phyloP scores from a whole-genome alignment of 2,329 filamentous ascomycete genomes.

The Claviceps sp. region DNA sequence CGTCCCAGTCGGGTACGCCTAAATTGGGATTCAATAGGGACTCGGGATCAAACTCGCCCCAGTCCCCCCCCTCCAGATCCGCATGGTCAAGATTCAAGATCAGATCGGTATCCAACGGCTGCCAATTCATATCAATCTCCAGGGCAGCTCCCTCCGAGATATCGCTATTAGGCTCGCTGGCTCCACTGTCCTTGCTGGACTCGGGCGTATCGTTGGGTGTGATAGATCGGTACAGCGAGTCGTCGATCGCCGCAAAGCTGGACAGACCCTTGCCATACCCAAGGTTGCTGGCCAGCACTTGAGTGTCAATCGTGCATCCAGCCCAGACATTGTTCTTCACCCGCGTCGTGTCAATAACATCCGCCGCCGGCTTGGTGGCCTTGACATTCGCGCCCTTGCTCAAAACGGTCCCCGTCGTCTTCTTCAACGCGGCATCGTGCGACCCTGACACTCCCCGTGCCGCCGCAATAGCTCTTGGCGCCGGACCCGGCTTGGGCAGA shows the following conservation, averaged over 20 bases:
- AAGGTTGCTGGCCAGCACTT: slow-evolving; percentile 22
- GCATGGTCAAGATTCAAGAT: slow-evolving; percentile 28
- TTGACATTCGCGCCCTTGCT: slow-evolving; percentile 25
- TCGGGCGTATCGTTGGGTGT: slow-evolving; percentile 53
- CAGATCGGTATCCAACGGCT: slow-evolving; percentile 32
- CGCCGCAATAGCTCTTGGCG: slow-evolving; percentile 27
- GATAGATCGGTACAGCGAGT: slow-evolving; percentile 38
- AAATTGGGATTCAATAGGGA: slow-evolving; percentile 14
- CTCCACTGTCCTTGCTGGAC: slow-evolving; percentile 45
- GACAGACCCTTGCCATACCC: slow-evolving; percentile 18
- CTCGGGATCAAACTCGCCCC: slow-evolving; percentile 16
- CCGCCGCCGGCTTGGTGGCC: slow-evolving; percentile 14
- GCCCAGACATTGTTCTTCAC: slow-evolving; percentile 21
- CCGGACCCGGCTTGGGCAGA: slow-evolving; percentile 34
- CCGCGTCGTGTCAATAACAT: background rate
- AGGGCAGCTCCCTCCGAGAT: slow-evolving; percentile 40
- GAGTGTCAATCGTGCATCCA: slow-evolving; percentile 37
- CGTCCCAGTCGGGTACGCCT: slow-evolving; percentile 31
- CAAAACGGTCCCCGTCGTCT: slow-evolving; percentile 34
- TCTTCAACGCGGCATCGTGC: slow-evolving; percentile 36
- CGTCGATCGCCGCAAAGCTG: slow-evolving; percentile 36
- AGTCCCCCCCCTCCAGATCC: slow-evolving; percentile 11
- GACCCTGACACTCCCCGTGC: slow-evolving; percentile 31
- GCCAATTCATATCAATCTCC: slow-evolving; percentile 41
- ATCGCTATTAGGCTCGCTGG: slow-evolving; percentile 49